These are phyloP conservation scores for Sclerotinia borealis DNA, from an alignment of 2,329 filamentous ascomycete species.

Conservation along the genomic window DNA sequence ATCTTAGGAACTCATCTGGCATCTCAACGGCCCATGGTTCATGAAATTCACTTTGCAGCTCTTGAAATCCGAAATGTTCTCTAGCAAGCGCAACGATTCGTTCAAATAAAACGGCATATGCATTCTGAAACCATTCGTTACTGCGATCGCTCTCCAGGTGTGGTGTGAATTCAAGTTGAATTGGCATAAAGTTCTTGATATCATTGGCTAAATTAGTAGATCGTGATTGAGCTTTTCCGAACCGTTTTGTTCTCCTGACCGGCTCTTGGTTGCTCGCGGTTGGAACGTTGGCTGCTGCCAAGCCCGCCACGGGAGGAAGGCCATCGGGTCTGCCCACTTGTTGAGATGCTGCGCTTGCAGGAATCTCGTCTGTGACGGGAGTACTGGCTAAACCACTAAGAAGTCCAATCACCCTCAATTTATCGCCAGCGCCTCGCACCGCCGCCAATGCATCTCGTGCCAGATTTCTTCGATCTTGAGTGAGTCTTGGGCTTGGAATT, in stretches of 20 bases:
- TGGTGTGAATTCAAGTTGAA: slow-evolving; percentile 13
- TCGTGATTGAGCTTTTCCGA: not conserved
- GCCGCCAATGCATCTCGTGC: not conserved
- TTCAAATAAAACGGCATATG: slow-evolving; percentile 17
- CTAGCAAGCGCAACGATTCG: slow-evolving; percentile 10
- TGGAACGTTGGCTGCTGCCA: not conserved
- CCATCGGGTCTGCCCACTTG: not conserved
- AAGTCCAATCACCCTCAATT: not conserved
- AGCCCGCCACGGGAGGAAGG: not conserved
- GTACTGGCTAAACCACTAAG: not conserved
- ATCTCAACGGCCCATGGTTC: slow-evolving; percentile 18
- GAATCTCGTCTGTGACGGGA: not conserved
- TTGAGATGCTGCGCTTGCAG: not conserved
- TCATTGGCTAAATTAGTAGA: slow-evolving; percentile 5
- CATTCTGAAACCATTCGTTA: slow-evolving; percentile 21
- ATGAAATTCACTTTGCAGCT: slow-evolving; percentile 12
- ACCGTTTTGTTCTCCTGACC: not conserved
- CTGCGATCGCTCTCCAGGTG: slow-evolving; percentile 19
- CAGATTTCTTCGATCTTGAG: not conserved
- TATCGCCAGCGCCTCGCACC: not conserved
- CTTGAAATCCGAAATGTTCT: slow-evolving; percentile 18
- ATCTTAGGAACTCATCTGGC: slow-evolving; percentile 21
- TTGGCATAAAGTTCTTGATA: slow-evolving; percentile 12
- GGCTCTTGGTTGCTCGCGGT: not conserved
- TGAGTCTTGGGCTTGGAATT: not conserved